Evolutionary conservation across 2,329 filamentous ascomycete species (phyloP).

Genomic region (Sporothrix schenckii): DNA sequence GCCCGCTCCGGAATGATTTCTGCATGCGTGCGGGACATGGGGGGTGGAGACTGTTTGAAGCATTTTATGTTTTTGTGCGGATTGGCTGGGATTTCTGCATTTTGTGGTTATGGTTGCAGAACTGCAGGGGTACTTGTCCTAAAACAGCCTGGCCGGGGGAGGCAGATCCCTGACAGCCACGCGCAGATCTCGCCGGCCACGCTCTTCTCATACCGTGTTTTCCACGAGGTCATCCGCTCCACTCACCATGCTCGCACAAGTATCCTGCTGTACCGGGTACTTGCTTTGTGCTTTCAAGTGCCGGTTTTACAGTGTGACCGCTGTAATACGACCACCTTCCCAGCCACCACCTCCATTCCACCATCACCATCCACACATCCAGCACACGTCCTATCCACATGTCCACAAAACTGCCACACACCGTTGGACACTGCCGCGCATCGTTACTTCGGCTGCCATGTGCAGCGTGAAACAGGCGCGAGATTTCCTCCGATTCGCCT

Average conservation of each 20-base stretch:
- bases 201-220: slow-evolving; percentile 37
- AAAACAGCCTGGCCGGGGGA: slow-evolving; percentile 40
- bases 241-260: slow-evolving; percentile 25
- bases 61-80: slow-evolving; percentile 34
- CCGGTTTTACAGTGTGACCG: not conserved
- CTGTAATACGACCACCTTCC: not conserved
- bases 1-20: slow-evolving; percentile 30
- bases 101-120: slow-evolving; percentile 23
- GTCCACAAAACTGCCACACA: not conserved
- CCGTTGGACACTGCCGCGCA: slow-evolving; percentile 8
- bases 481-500: slow-evolving; percentile 21
- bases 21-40: slow-evolving; percentile 26
- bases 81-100: not conserved
- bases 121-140: slow-evolving; percentile 40
- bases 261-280: slow-evolving; percentile 31
- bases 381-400: not conserved
- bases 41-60: slow-evolving; percentile 25
- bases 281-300: not conserved
- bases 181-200: slow-evolving; percentile 46
- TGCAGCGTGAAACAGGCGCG: slow-evolving; percentile 24
- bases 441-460: slow-evolving; percentile 15
- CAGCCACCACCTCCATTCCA: not conserved
- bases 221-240: slow-evolving; percentile 37
- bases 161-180: slow-evolving; percentile 47
- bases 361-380: not conserved